Evolutionary conservation across 2,329 filamentous ascomycete species (phyloP).

Genomic region (Exophiala alcalophila): DNA sequence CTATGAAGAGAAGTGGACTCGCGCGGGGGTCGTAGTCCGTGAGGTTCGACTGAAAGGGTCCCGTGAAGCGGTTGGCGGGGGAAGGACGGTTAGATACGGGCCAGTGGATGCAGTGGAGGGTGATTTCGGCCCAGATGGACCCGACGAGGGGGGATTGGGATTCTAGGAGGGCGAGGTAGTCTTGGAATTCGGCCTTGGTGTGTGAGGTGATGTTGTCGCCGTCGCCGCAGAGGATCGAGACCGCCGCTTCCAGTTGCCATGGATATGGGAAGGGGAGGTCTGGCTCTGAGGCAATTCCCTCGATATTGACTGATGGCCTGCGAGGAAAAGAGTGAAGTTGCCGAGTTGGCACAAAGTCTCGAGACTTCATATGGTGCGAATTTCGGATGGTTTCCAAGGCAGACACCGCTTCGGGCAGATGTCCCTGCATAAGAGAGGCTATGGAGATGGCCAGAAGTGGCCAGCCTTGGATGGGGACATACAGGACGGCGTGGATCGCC

Average conservation of each 20-base stretch:
- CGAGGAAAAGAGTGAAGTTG: slow-evolving; percentile 2
- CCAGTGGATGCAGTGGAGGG: slow-evolving; percentile 40
- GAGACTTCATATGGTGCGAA: not conserved
- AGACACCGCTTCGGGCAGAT: slow-evolving; percentile 26
- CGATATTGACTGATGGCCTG: not conserved
- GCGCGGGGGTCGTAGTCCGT: slow-evolving; percentile 29
- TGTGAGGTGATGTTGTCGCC: slow-evolving; percentile 27
- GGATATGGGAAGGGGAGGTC: slow-evolving; percentile 18
- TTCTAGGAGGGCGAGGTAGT: slow-evolving; percentile 22
- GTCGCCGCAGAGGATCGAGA: slow-evolving; percentile 30
- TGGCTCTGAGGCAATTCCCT: slow-evolving; percentile 3
- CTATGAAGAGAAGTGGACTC: slow-evolving; percentile 56
- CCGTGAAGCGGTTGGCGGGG: slow-evolving; percentile 38
- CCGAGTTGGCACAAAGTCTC: slow-evolving; percentile 9
- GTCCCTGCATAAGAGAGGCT: slow-evolving; percentile 34
- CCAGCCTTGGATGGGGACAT: slow-evolving; percentile 24
- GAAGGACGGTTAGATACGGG: slow-evolving; percentile 29
- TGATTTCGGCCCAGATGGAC: slow-evolving; percentile 38
- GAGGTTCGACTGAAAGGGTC: slow-evolving; percentile 31
- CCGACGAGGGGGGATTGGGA: slow-evolving; percentile 28
- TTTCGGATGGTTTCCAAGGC: not conserved
- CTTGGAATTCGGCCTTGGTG: slow-evolving; percentile 23
- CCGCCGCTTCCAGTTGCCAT: slow-evolving; percentile 21
- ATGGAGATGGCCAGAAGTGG: slow-evolving; percentile 44
- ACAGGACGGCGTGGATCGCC: slow-evolving; percentile 35